These are phyloP conservation scores for Neofusicoccum sp. DNA, from an alignment of 2,329 filamentous ascomycete species.

Conservation along the genomic window DNA sequence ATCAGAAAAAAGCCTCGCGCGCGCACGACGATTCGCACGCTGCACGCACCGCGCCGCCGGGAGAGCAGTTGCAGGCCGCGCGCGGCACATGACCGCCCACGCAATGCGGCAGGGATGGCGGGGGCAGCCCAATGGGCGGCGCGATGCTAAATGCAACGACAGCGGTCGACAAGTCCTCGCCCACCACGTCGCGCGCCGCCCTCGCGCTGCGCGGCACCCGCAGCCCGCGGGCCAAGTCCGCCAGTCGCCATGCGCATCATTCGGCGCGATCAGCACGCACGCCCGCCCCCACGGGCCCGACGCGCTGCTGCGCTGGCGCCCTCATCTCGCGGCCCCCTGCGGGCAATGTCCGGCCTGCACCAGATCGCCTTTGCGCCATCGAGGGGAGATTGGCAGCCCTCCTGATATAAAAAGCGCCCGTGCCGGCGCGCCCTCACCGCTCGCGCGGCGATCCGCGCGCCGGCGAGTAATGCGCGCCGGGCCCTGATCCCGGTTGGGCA, in stretches of 20 bases:
- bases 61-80: background rate
- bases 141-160: conserved; percentile 19
- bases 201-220: conserved; percentile 9
- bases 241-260: conserved; percentile 18
- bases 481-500: background rate
- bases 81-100: conserved; percentile 27
- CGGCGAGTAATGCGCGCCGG: conserved; percentile 4
- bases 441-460: conserved; percentile 6
- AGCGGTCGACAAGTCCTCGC: conserved; percentile 15
- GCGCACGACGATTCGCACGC: conserved; percentile 3
- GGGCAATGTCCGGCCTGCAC: background rate
- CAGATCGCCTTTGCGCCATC: conserved; percentile 13
- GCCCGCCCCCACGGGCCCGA: conserved; percentile 9
- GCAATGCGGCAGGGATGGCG: conserved; percentile 27
- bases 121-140: conserved; percentile 18
- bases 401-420: conserved; percentile 3
- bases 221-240: conserved; percentile 7
- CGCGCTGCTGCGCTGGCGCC: conserved; percentile 5
- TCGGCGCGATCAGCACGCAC: conserved; percentile 15
- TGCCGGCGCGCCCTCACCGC: conserved; percentile 15
- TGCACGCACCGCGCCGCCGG: background rate
- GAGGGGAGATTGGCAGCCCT: conserved; percentile 14
- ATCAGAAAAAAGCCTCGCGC: conserved; percentile 14
- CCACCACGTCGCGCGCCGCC: conserved; percentile 14
- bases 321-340: background rate